phyloP scores from a whole-genome alignment of 202 grass and related monocot species.

The Hordeum pubiflorum region DNA sequence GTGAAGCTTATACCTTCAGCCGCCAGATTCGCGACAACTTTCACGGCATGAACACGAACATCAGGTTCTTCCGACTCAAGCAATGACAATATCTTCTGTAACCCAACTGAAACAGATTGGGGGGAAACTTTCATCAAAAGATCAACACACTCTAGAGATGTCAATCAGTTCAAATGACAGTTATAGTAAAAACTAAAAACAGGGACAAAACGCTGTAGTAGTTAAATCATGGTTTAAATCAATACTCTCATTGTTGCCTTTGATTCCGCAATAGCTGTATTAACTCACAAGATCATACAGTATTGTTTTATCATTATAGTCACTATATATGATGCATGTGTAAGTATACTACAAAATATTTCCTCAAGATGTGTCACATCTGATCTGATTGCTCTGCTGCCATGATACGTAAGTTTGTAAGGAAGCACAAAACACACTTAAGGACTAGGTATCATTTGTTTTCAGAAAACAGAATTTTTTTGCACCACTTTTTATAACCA shows the following conservation, averaged over 20 bases:
- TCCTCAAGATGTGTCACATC: background rate
- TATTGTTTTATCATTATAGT: background rate
- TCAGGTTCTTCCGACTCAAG: constrained; percentile 97
- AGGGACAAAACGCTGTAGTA: background rate
- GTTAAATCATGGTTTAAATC: background rate
- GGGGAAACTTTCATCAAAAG: constrained; percentile 26
- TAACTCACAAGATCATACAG: background rate
- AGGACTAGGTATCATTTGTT: background rate
- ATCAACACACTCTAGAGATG: background rate
- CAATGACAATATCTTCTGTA: constrained; percentile 96
- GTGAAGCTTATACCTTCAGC: constrained; percentile 72
- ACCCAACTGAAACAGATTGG: constrained; percentile 61
- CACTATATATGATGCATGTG: background rate
- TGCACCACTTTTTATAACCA: background rate
- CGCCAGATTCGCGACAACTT: constrained; percentile 97
- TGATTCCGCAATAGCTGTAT: background rate
- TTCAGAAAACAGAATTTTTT: background rate
- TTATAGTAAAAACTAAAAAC: background rate
- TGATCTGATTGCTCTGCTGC: background rate
- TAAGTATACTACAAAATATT: constrained; percentile 13
- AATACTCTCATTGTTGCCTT: constrained; percentile 6
- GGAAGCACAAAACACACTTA: background rate
- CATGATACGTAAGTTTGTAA: background rate
- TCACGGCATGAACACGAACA: constrained; percentile 96
- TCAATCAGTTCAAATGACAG: constrained; percentile 5